Evolutionary conservation across 2,329 filamentous ascomycete genomes (phyloP), one percentile per base, ranked within the genome.

Genomic region (Xylaria sp.): DNA sequence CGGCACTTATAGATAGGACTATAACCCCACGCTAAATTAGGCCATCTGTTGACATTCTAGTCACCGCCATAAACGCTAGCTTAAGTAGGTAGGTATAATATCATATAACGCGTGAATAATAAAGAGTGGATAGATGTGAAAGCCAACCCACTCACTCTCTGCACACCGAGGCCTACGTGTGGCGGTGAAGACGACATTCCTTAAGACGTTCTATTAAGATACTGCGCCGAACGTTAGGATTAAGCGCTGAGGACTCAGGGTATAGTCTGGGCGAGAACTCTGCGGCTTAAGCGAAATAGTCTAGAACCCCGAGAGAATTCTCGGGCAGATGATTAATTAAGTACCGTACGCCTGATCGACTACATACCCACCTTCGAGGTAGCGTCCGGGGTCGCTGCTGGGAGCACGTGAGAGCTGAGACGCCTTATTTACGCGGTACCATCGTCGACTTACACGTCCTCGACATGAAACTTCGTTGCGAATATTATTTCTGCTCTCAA

Each of bases 371-470:
- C 19, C 12, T 14, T 47, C 3, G 42, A n/a, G 4, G 14, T 19
- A 17, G 17, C 5, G 17, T 17, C 24, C 24, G 24, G 24, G 24
- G 24, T 27, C 4, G 24, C 24, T 27, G 24, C n/a, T 12, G n/a
- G 11, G 47, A 19, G 56, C 65, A 63, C 60, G 60, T 60, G 48
- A 47, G 39, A 50, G 30, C 9, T 60, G 39, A 42, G 36, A 45
- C 60, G 54, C 27, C 9, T 27, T 47, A n/a, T 17, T 50, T 47
- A 19, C 47, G 5, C 6, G 1, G 1, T 51, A 51, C 39, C 8
- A 17, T 42, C 11, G 48, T 27, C 4, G 6, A 9, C 2, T 19
- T 47, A 3, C 24, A 11, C 12, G 7, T 11, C 17, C 24, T 19
- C 34, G 17, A 45, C 2, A 21, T 19, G 21, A 19, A 14, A 17